Base-by-base conservation (phyloP, 2,329 filamentous ascomycete genomes). In the Rhinocladiella similis region DNA sequence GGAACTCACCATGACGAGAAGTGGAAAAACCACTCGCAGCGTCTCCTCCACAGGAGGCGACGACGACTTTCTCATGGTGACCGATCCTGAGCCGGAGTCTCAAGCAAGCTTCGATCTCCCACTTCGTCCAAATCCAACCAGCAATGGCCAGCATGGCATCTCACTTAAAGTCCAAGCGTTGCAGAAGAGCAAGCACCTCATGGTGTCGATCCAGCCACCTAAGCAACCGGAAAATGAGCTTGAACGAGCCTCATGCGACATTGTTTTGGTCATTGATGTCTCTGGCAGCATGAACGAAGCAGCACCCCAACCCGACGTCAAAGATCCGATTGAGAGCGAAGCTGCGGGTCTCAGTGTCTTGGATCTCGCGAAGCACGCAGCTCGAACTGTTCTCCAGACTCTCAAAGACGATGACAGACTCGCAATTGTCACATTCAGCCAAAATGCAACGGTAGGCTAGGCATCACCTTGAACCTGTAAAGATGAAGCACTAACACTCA, bases 251-350 rank as follows among this genome's bases (percentile, higher is more conserved):
- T 78, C 82, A 1, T 84, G 80, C 65, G 83, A 86, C 58, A 80
- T 86, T 29, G 83, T 85, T 1, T 74, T 86, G 2, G 82, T 83
- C 14, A 84, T 86, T 52, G 83, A 86, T 64, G 75, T 85, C 13
- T 86, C 83, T 0, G 75, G 73, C 0, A 85, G 82, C 68, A 87
- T 86, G 83, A 49, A 56, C 1, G 50, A 57, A 0, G 62, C 69
- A 1, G 83, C 83, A 0, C 79, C 78, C 0, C 72, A 80, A 0
- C 79, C 81, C 0, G 64, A 64, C 9, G 66, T 65, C 14, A 65
- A 69, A 14, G 58, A 66, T 1, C 47, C 52, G n/a, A 62, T 60
- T 29, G 53, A 66, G 33, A 63, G 59, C 25, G 80, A 84, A 59
- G 65, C 74, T 18, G 76, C 76, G 1, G 82, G 82, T 0, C 69